A percentile compares a stretch with the other conserved stretches of the same genome.
These are phyloP conservation scores for Aegilops tauschii DNA, from an alignment of 176 grass and related monocot genomes.

Conservation along the genomic window DNA sequence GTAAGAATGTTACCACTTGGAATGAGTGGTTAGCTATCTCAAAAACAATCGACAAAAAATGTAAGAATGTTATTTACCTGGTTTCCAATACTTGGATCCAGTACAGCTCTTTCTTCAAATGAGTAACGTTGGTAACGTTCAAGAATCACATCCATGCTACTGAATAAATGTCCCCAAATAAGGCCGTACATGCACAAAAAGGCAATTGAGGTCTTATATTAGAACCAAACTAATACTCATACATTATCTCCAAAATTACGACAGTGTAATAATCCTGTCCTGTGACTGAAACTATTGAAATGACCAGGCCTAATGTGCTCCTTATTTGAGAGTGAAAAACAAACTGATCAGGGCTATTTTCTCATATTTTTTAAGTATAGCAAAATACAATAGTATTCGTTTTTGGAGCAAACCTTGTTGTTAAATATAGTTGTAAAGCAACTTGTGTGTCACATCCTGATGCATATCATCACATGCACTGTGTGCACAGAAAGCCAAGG, in stretches of 20 bases:
- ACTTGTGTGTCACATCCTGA: not conserved
- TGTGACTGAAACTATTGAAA: not conserved
- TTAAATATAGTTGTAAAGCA: not conserved
- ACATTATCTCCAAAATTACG: not conserved
- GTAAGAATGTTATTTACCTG: slow-evolving; percentile 45
- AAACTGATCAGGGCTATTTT: not conserved
- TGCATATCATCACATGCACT: not conserved
- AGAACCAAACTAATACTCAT: not conserved
- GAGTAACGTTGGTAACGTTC: slow-evolving; percentile 74
- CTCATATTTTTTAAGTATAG: not conserved
- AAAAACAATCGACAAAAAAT: too few species aligned
- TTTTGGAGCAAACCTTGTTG: not conserved
- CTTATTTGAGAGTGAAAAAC: not conserved
- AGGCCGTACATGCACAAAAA: not conserved
- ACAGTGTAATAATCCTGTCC: not conserved
- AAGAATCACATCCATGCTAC: slow-evolving; percentile 80
- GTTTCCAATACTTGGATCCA: slow-evolving; percentile 42
- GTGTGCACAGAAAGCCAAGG: not conserved
- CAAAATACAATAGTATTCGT: not conserved
- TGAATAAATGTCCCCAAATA: slow-evolving; percentile 17
- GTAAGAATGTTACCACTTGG: not conserved
- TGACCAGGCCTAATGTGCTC: not conserved
- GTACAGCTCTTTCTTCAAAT: slow-evolving; percentile 61
- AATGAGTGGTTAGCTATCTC: too few species aligned
- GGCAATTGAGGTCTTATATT: not conserved